Evolutionary conservation across 192 early-diverging fungal species (phyloP), one percentile per base, ranked within the genome.

Genomic region (Gaertneriomyces sp.): DNA sequence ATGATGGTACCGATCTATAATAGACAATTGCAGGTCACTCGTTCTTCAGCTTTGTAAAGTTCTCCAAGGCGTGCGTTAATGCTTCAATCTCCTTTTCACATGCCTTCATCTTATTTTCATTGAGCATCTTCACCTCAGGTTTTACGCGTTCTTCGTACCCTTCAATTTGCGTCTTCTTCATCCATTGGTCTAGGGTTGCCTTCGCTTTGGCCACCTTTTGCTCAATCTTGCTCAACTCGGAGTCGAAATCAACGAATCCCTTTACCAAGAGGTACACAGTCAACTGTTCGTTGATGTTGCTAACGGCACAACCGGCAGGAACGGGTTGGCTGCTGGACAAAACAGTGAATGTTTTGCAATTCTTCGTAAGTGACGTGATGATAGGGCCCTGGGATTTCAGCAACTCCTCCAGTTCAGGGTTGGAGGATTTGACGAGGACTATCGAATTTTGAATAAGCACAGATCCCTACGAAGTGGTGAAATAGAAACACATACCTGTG

Each of bases 281-380:
- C 44, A 81, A 76, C 41, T 91, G 89, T 20, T 91, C 89, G 49
- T 75, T 82, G 46, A 93, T 66, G 11, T 87, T 83, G 42, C 76
- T 52, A 16, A 90, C 80, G 9, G 91, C 90, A 46, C 93, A 95
- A 41, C 91, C 93, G 16, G 83, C 85, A 33, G 95, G 95, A 7
- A 80, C 78, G 11, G 78, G 41, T 40, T 86, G 75, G 9, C 63
- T 62, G 17, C 79, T 64, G 7, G 73, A 61, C 17, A 95, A 55
- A 11, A 89, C 81, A 16, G 79, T 81, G 53, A 94, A 71, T 8
- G 80, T 80, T 66, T 87, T 85, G 60, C 82, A 80, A 47, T 90
- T 88, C 79, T 91, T 90, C 65, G 85, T 80, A 61, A 95, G 77
- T 11, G 91, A 81, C 4, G 60, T 65, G 70, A 96, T 89, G 46